Base-by-base conservation (phyloP, 352 stramenopile genomes). In the Pythium diclinum region DNA sequence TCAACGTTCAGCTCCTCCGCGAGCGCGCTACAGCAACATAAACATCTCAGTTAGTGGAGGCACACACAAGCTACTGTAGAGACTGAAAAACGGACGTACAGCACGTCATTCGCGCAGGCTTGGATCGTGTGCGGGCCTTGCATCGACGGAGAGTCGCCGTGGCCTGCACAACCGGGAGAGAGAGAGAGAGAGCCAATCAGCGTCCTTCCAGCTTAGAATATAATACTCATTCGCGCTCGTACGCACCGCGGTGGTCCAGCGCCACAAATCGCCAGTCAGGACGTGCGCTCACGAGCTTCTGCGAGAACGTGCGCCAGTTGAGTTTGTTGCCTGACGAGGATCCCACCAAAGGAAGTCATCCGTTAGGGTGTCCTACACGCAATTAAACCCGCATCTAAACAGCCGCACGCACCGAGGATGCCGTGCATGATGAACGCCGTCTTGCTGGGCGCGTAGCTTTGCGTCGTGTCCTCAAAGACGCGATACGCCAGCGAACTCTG, bases 281-380 rank as follows among this genome's bases (percentile, higher is more conserved):
- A 4, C 48, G 30, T 6, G 58, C 58, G 17, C 46, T 36, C 47
- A 64, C 34, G 46, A 55, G 61, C 81, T 81, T 87, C 36, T 85
- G 81, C 30, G 80, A 88, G 67, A 93, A 93, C 46, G 84, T 93
- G 52, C 82, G 76, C 84, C 84, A 93, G 49, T 93, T 93, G 55
- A 91, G 73, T 58, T 93, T 93, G 68, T 93, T 93, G 56, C 84
- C 84, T 93, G 57, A 14, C 14, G 28, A 23, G 42, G 19, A n/a
- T 49, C 16, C 42, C 4, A 49, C 42, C 16, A 49, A 25, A 52
- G n/a, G n/a, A 36, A 25, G 47, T 34, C 52, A 17, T 23, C 54
- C 49, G 28, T 21, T 4, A n/a, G 11, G 25, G 25, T 28, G 25
- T 1, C 16, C 36, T 49, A 19, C 36, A 30, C 2, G 21, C 19